Evolutionary conservation across 305 asterid genomes (phyloP).

Genomic region (Fraxinus albicans): DNA sequence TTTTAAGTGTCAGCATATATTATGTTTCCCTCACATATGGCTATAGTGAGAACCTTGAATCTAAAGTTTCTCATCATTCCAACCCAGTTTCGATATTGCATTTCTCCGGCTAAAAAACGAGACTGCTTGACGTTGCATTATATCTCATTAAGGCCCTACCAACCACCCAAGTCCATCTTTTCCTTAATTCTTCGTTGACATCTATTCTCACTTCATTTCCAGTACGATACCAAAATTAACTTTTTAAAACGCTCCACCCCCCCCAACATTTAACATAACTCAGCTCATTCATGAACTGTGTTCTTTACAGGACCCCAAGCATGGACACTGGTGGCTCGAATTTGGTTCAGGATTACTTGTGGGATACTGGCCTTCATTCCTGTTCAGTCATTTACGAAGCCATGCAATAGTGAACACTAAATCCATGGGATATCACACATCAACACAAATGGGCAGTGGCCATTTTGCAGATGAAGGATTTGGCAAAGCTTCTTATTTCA

Average conservation of each 20-base stretch:
- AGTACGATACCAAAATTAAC: not conserved
- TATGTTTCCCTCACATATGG: no score
- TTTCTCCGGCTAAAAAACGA: no score
- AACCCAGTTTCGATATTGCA: no score
- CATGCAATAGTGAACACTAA: slow-evolving; percentile 83
- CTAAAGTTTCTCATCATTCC: no score
- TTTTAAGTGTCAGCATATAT: no score
- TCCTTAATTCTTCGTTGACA: not conserved
- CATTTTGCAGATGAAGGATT: slow-evolving; percentile 91
- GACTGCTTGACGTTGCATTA: no score
- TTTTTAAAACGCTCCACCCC: not conserved
- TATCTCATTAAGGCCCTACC: no score
- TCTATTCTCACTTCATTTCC: not conserved
- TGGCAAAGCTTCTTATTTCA: slow-evolving; percentile 76
- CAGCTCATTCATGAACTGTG: not conserved
- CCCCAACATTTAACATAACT: not conserved
- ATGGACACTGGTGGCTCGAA: slow-evolving; percentile 97
- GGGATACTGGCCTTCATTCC: slow-evolving; percentile 84
- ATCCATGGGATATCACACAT: slow-evolving; percentile 73
- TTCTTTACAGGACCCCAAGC: slow-evolving; percentile 70
- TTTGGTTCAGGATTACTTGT: slow-evolving; percentile 77
- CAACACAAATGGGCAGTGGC: slow-evolving; percentile 96
- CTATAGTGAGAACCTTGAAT: no score
- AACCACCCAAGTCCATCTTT: not conserved
- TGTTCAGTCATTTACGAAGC: slow-evolving; percentile 65